Evolutionary conservation across 176 grass and related monocot species (phyloP), one percentile per base, ranked within the genome.

Genomic region (Leersia perrieri): DNA sequence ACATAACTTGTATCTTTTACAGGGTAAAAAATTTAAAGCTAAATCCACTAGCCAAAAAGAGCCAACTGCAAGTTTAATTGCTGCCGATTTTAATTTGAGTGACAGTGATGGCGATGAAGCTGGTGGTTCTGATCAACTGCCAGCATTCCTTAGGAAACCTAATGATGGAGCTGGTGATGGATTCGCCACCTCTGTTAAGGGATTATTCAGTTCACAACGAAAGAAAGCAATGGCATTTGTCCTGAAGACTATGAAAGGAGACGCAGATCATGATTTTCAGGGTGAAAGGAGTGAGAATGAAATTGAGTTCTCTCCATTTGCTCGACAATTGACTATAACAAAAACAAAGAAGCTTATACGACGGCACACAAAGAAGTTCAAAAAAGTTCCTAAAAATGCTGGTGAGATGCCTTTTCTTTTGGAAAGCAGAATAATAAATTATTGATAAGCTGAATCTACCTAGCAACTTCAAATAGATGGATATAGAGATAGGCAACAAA

Each of bases 11-110:
- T 84, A 73, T 83, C 44, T 81, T 80, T 31, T 88, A 44, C 85
- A 98, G 95, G 95, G 90, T 39, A 95, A 98, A 83, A 98, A 98
- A 69, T 94, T 98, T 74, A 94, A 98, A 92, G 95, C 81, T 73
- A 98, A 98, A 83, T 87, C 88, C 6, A 82, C 80, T 53, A 91
- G 69, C 83, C 87, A 70, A 84, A 92, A 87, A 72, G 87, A 92
- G 58, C 73, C 74, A 53, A 86, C 78, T 83, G 32, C 88, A 77
- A 60, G 51, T 73, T 76, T 89, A 82, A 74, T 87, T n/a, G 74
- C 86, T 33, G 83, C 78, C 33, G 83, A 89, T 78, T 85, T 92
- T 58, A 90, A 83, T 85, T 61, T 88, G 61, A 94, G 95, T 63
- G 95, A 97, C 33, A 94, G 90, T 67, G 95, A 97, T 29, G 94